Conservation (phyloP, 2,329 filamentous ascomycete species). For the Phoma sp. region DNA sequence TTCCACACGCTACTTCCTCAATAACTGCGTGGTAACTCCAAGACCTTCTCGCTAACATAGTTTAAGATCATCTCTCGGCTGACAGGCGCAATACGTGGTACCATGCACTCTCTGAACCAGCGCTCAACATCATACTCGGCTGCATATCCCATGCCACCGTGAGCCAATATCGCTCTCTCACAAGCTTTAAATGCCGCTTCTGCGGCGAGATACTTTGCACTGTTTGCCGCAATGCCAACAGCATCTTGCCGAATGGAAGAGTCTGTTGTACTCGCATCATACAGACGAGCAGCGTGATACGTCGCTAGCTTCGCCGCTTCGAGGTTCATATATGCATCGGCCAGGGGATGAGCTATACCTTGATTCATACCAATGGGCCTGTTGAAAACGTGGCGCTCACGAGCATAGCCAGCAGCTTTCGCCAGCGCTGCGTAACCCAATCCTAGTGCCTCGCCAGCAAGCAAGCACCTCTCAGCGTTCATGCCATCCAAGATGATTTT, state of each 20-base stretch:
- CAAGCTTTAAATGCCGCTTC: conserved; percentile 68
- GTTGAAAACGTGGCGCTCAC: conserved; percentile 61
- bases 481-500: conserved; percentile 65
- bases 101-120: conserved; percentile 65
- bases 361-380: conserved; percentile 67
- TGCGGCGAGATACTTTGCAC: conserved; percentile 65
- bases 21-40: conserved; percentile 73
- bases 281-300: conserved; percentile 66
- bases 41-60: conserved; percentile 72
- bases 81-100: conserved; percentile 67
- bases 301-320: conserved; percentile 68
- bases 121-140: conserved; percentile 69
- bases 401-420: conserved; percentile 55
- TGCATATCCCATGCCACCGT: conserved; percentile 70
- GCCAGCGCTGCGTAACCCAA: conserved; percentile 73
- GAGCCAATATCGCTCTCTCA: conserved; percentile 63
- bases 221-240: conserved; percentile 63
- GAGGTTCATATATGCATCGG: conserved; percentile 66
- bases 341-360: conserved; percentile 66
- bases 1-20: conserved; percentile 39
- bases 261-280: conserved; percentile 56
- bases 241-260: conserved; percentile 43
- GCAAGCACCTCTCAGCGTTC: conserved; percentile 58
- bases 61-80: conserved; percentile 78
- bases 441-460: conserved; percentile 79